Evolutionary conservation across 1,139 yeast genomes (phyloP).

Genomic region (Scheffersomyces cryptocercus): DNA sequence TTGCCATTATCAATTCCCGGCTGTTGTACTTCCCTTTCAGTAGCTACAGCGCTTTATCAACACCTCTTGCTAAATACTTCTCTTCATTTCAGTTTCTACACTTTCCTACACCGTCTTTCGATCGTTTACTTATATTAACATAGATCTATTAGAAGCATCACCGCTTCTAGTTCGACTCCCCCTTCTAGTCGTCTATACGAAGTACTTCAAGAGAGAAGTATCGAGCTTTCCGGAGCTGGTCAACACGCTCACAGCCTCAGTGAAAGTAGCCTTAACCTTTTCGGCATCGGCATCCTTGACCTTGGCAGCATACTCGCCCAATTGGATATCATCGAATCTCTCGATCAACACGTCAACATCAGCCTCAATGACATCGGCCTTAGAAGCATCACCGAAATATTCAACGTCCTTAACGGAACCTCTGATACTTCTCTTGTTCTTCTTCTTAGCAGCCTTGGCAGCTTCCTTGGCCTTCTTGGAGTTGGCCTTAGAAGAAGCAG

Average conservation of each 20-base stretch:
- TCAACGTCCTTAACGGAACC: conserved; percentile 77
- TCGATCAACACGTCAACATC: conserved; percentile 82
- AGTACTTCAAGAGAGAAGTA: conserved; percentile 39
- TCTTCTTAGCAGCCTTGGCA: conserved; percentile 95
- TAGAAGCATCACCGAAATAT: conserved; percentile 78
- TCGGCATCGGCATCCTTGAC: conserved; percentile 53
- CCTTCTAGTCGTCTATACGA: conserved; percentile 8
- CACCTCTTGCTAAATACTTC: too few relatives aligned
- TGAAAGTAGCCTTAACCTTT: conserved; percentile 52
- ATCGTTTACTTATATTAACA: too few relatives aligned
- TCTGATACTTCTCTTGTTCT: conserved; percentile 94
- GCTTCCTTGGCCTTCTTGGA: conserved; percentile 95
- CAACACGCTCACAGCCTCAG: conserved; percentile 49
- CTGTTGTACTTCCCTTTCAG: too few relatives aligned
- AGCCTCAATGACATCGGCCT: conserved; percentile 67
- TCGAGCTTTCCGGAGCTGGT: conserved; percentile 31
- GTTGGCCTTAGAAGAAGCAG: conserved; percentile 62
- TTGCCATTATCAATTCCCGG: too few relatives aligned
- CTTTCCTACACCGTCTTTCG: too few relatives aligned
- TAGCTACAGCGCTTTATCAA: too few relatives aligned
- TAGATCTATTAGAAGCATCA: too few relatives aligned
- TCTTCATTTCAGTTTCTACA: too few relatives aligned
- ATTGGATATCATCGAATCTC: conserved; percentile 72
- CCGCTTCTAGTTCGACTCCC: too few relatives aligned
- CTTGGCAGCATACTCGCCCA: conserved; percentile 68